These are phyloP conservation scores for Penicillium vulpinum DNA, from an alignment of 2,329 filamentous ascomycete species.

Conservation along the genomic window DNA sequence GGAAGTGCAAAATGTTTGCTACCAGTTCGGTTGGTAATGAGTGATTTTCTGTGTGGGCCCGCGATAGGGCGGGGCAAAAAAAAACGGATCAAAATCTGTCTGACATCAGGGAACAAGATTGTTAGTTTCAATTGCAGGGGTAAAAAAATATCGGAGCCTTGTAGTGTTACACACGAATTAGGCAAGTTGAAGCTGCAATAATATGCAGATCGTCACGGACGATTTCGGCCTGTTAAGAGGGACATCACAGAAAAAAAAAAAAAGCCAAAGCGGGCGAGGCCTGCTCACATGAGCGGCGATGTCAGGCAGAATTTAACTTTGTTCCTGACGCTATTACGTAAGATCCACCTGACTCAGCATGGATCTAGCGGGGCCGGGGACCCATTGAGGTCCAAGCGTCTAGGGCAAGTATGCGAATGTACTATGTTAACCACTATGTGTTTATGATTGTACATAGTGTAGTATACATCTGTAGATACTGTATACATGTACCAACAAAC, in stretches of 20 bases:
- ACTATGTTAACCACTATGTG: too few species aligned
- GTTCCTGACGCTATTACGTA: constrained; percentile 9
- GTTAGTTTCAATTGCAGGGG: not conserved
- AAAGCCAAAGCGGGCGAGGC: not conserved
- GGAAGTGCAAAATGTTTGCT: constrained; percentile 24
- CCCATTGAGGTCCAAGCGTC: not conserved
- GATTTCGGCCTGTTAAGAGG: not conserved
- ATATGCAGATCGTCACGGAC: constrained; percentile 6
- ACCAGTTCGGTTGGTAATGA: constrained; percentile 23
- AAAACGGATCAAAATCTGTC: constrained; percentile 24
- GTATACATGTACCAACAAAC: too few species aligned
- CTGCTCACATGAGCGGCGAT: constrained; percentile 13
- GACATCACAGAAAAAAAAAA: not conserved
- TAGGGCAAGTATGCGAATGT: too few species aligned
- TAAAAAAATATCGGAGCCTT: not conserved
- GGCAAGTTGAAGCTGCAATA: not conserved
- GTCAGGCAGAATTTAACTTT: constrained; percentile 10
- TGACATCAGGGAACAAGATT: constrained; percentile 22
- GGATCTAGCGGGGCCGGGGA: not conserved
- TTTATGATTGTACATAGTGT: too few species aligned
- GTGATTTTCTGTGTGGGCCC: constrained; percentile 31
- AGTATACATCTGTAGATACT: too few species aligned
- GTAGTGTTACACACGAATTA: not conserved
- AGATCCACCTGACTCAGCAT: not conserved
- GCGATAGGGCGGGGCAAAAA: constrained; percentile 23